These are phyloP conservation scores for Lecanicillium sp. DNA, from an alignment of 2,329 filamentous ascomycete species.

Conservation along the genomic window DNA sequence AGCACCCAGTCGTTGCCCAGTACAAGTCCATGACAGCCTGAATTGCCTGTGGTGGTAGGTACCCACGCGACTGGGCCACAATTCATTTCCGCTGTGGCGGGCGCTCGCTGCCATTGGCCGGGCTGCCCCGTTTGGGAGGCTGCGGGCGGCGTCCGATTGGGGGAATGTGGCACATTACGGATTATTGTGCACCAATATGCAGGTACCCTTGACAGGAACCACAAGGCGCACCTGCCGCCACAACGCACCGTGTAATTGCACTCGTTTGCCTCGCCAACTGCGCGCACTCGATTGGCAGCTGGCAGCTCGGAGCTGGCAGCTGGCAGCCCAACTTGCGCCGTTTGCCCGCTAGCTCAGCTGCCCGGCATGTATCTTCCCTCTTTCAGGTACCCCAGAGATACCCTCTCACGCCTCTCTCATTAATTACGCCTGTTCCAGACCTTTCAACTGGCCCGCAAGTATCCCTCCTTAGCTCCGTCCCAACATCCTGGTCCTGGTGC, in stretches of 20 bases:
- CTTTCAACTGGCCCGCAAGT: background rate
- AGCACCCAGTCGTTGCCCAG: too few species aligned
- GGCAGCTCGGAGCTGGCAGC: too few species aligned
- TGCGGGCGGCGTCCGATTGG: constrained; percentile 14
- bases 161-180: background rate
- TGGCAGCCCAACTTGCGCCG: background rate
- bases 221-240: too few species aligned
- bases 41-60: background rate
- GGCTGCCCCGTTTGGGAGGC: background rate
- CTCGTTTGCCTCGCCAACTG: too few species aligned
- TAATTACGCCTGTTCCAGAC: background rate
- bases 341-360: background rate
- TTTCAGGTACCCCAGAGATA: constrained; percentile 2
- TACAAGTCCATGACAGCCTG: background rate
- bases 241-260: background rate
- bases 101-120: background rate
- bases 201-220: constrained; percentile 11
- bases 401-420: background rate
- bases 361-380: background rate
- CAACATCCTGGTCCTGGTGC: background rate
- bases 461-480: too few species aligned
- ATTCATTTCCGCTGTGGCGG: constrained; percentile 9
- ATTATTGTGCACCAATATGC: constrained; percentile 1
- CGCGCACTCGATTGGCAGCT: too few species aligned
- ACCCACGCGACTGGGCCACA: constrained; percentile 4